These are phyloP conservation scores for Citrus unshiu DNA, from an alignment of 345 rosid species.

Conservation along the genomic window DNA sequence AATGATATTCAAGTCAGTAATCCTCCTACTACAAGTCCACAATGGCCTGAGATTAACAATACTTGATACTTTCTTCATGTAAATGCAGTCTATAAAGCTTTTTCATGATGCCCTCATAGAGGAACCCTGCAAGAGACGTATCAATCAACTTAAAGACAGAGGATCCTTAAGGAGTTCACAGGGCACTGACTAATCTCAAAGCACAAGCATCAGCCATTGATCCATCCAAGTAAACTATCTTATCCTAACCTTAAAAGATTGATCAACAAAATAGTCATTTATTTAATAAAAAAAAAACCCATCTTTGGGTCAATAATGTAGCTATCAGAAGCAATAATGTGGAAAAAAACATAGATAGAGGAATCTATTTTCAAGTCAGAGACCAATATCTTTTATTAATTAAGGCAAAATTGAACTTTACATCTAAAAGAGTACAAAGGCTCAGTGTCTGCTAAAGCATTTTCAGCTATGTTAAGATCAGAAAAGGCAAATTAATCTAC, in stretches of 20 bases:
- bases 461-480: neutral
- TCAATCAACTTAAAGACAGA: neutral
- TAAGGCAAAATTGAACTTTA: slow-evolving; percentile 30
- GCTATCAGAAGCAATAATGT: neutral
- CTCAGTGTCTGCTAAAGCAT: slow-evolving; percentile 18
- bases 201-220: neutral
- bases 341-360: neutral
- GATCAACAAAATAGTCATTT: neutral
- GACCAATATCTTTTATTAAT: slow-evolving; percentile 17
- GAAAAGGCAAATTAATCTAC: slow-evolving; percentile 24
- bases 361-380: neutral
- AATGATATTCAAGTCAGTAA: neutral
- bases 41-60: neutral
- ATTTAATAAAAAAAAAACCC: neutral
- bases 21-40: neutral
- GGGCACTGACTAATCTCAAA: neutral
- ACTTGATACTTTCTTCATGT: neutral
- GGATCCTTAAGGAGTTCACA: neutral
- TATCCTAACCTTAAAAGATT: neutral
- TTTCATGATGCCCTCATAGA: neutral
- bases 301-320: neutral
- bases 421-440: slow-evolving; percentile 7
- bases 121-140: neutral
- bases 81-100: neutral
- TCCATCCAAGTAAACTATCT: neutral